A percentile compares a stretch with the other conserved stretches of the same genome.
These are phyloP conservation scores for Linnemannia zychae DNA, from an alignment of 192 early-diverging fungal species.

Conservation along the genomic window DNA sequence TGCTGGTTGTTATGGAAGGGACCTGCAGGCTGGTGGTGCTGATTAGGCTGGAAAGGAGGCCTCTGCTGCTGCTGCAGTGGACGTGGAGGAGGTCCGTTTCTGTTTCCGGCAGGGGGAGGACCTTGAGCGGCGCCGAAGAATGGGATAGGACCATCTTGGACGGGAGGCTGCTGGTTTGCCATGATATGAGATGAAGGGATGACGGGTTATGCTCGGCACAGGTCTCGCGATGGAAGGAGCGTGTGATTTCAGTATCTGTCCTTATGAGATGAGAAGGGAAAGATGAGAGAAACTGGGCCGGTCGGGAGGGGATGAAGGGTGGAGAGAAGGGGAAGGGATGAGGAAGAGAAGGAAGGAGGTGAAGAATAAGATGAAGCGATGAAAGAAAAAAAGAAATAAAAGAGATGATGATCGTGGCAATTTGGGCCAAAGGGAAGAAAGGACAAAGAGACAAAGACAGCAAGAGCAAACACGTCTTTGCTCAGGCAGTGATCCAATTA, in stretches of 20 bases:
- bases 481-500: no score
- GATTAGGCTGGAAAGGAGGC: conserved; percentile 19
- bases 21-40: conserved; percentile 17
- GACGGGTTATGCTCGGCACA: background rate
- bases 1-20: conserved; percentile 16
- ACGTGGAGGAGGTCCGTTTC: conserved; percentile 5
- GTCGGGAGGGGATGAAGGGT: background rate
- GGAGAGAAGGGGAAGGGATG: background rate
- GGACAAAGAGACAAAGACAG: background rate
- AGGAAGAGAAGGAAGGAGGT: background rate
- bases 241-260: background rate
- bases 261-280: background rate
- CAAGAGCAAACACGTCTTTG: background rate
- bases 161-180: conserved; percentile 39
- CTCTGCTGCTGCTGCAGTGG: conserved; percentile 15
- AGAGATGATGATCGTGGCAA: conserved; percentile 3
- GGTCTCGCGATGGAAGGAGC: conserved; percentile 1
- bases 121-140: conserved; percentile 41
- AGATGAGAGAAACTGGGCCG: background rate
- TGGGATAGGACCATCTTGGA: conserved; percentile 46
- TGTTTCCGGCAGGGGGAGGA: conserved; percentile 18
- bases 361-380: background rate
- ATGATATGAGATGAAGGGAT: background rate
- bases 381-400: background rate
- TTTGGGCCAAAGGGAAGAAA: background rate